Base-by-base conservation (phyloP, 2,329 filamentous ascomycete species). In the Neophaeococcomyces mojaviensis region DNA sequence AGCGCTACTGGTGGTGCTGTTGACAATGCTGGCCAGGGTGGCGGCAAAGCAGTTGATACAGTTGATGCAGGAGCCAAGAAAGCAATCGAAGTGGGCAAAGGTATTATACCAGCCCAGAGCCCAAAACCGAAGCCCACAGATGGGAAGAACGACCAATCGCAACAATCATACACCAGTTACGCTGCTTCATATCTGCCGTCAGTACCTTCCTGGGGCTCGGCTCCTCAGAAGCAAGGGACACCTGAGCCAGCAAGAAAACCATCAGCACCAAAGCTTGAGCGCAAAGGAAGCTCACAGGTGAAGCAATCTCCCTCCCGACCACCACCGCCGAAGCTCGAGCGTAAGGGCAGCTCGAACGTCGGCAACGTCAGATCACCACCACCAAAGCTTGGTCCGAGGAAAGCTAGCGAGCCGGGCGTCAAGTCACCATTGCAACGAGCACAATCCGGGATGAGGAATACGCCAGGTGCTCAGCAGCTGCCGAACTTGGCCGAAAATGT, bases 171-270 rank as follows among this genome's bases (percentile, higher is more conserved):
- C 34, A 49, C 52, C n/a, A 47, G 49, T 9, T 36, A 51, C 34
- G 54, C 52, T 24, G 51, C 51, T 7, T 48, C 51, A 0, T 54
- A 55, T 38, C 37, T 55, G 4, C 51, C 54, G 13, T 49, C 46
- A 13, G 39, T 53, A 13, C 44, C 49, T 26, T 47, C 22, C 34
- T 49, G 49, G 31, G 34, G 47, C 18, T 18, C 46, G 13, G 44
- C 44, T 8, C 45, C 44, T 7, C 15, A 41, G 4, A 47, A 44
- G 47, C 36, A 48, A 16, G 43, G 19, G 19, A 18, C 20, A 20
- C 13, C 33, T 4, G 22, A 43, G 12, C 12, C 38, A 19, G n/a
- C 28, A 44, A 9, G 18, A 15, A 41, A 47, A 36, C 13, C 26
- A 9, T 37, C 45, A 15, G 22, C 40, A 15, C 39, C 46, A 44